Evolutionary conservation across 2,329 filamentous ascomycete species (phyloP).

Genomic region (Bipolaris oryzae): DNA sequence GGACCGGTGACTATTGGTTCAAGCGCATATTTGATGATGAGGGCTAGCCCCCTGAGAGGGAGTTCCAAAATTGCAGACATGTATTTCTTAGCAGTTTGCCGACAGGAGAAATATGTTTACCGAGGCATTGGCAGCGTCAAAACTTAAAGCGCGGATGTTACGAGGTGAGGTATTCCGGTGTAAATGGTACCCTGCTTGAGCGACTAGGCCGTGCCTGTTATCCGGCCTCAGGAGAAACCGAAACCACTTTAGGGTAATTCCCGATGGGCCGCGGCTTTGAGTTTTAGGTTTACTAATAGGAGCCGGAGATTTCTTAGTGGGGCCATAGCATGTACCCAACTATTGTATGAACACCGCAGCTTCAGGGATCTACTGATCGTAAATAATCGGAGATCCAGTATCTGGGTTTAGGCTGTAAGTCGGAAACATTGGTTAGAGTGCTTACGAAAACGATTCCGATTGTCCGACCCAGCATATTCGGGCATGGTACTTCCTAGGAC

Average conservation of each 20-base stretch:
- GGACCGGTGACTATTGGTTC: constrained; percentile 6
- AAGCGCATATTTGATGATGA: not conserved
- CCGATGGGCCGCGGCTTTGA: not conserved
- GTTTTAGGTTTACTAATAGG: no score
- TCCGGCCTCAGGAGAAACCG: not conserved
- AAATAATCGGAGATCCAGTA: no score
- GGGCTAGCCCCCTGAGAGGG: not conserved
- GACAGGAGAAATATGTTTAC: not conserved
- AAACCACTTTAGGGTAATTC: no score
- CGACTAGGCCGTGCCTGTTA: not conserved
- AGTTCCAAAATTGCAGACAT: not conserved
- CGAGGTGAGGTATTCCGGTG: not conserved
- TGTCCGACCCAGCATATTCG: not conserved
- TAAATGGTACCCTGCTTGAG: not conserved
- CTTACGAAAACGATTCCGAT: not conserved
- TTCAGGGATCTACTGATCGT: no score
- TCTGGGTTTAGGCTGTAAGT: no score
- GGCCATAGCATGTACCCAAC: no score
- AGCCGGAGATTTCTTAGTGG: no score
- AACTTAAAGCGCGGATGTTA: not conserved
- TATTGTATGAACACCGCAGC: no score
- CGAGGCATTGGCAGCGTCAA: not conserved
- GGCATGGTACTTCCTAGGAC: not conserved
- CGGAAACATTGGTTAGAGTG: no score
- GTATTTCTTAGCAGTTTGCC: not conserved